phyloP scores from a whole-genome alignment of 495 filamentous ascomycete species.

The Entonaema liquescens region DNA sequence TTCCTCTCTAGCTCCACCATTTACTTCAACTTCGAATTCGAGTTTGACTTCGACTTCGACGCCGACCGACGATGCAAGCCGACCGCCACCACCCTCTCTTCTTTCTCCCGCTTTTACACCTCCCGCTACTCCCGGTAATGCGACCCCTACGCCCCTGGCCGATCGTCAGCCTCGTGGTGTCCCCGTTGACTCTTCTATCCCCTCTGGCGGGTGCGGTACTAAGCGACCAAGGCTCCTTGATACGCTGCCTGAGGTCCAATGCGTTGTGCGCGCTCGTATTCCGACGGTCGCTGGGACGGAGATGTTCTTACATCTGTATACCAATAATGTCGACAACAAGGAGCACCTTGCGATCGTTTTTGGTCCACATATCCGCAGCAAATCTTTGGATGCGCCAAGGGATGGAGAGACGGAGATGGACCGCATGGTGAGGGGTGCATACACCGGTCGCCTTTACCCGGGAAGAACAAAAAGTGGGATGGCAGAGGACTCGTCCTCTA shows the following conservation, averaged over 20 bases:
- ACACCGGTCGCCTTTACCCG: conserved; percentile 85
- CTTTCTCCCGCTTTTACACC: conserved; percentile 83
- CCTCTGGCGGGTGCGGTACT: conserved; percentile 58
- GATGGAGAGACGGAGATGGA: conserved; percentile 96
- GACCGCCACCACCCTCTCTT: conserved; percentile 55
- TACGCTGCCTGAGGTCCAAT: conserved; percentile 76
- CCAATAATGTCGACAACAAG: conserved; percentile 90
- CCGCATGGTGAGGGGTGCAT: conserved; percentile 93
- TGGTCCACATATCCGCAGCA: conserved; percentile 81
- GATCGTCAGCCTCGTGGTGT: conserved; percentile 57
- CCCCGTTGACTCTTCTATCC: conserved; percentile 62
- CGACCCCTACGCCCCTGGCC: conserved; percentile 54
- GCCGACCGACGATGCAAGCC: conserved; percentile 20
- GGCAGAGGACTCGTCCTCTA: conserved; percentile 12
- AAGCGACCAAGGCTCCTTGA: conserved; percentile 74
- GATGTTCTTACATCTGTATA: conserved; percentile 97
- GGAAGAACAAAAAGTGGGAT: conserved; percentile 77
- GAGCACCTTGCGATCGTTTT: conserved; percentile 99
- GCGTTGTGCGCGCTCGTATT: conserved; percentile 84
- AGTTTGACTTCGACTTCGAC: conserved; percentile 6
- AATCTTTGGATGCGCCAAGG: conserved; percentile 77
- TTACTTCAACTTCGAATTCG: too few species aligned
- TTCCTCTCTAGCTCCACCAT: conserved; percentile 8
- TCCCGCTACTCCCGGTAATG: conserved; percentile 75
- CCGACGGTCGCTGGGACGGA: conserved; percentile 88